Evolutionary conservation across 352 stramenopile genomes (phyloP).

Genomic region (Phytophthora cryptogea): DNA sequence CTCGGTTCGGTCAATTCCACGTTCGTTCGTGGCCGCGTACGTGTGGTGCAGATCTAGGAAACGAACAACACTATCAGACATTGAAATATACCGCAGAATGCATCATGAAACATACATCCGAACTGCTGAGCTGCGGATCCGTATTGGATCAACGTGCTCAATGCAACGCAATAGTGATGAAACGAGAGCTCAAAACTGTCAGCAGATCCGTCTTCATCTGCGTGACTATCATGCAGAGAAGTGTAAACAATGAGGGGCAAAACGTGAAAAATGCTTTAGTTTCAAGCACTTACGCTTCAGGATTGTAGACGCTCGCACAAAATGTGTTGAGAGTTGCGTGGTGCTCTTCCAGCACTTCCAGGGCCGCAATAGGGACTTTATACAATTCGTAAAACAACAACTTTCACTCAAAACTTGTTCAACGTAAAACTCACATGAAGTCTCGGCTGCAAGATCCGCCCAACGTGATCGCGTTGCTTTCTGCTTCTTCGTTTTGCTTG

Average conservation of each 20-base stretch:
- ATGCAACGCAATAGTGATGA: slow-evolving; percentile 53
- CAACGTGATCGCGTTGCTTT: slow-evolving; percentile 28
- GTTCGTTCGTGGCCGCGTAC: slow-evolving; percentile 57
- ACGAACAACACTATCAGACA: neutral
- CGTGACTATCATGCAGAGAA: neutral
- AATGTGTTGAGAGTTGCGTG: slow-evolving; percentile 51
- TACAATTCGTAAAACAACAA: neutral
- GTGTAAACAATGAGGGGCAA: neutral
- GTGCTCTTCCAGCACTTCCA: slow-evolving; percentile 50
- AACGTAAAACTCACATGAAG: slow-evolving; percentile 34
- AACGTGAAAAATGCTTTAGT: neutral
- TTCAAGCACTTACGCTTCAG: slow-evolving; percentile 17
- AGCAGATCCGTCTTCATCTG: slow-evolving; percentile 5
- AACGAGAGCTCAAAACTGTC: slow-evolving; percentile 40
- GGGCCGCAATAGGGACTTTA: slow-evolving; percentile 42
- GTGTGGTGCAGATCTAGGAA: slow-evolving; percentile 56
- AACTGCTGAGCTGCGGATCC: slow-evolving; percentile 55
- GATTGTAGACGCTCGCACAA: slow-evolving; percentile 27
- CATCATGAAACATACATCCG: slow-evolving; percentile 42
- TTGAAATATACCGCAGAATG: neutral
- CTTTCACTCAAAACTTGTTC: neutral
- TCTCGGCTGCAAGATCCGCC: slow-evolving; percentile 37
- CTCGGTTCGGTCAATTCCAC: slow-evolving; percentile 57
- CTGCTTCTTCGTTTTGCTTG: slow-evolving; percentile 35
- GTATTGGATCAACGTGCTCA: slow-evolving; percentile 50